Evolutionary conservation across 371 early-diverging fungal species (phyloP), one percentile per base, ranked within the genome.

Genomic region (Homolaphlyctis polyrhiza): DNA sequence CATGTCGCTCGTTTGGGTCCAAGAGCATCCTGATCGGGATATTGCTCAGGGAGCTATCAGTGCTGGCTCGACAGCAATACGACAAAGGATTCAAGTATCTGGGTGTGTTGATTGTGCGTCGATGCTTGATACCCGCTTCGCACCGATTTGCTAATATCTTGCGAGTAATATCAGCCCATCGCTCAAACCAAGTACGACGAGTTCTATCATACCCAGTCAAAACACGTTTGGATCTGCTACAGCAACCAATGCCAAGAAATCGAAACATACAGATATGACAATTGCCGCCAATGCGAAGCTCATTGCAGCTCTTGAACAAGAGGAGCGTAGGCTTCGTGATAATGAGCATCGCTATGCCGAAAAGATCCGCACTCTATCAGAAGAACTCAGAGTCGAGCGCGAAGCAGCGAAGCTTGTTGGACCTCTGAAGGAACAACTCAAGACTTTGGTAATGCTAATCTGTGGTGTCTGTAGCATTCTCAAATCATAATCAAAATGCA

Each of bases 221-320:
- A 8, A 39, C 11, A 18, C 39, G 39, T 8, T 51, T 51, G 5
- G 51, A 25, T 51, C 6, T 52, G 54, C 13, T n/a, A n/a, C 16
- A 2, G 52, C 52, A 52, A 28, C 25, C 39, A 25, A 25, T 36
- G 14, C 8, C 43, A 49, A 58, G 28, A 5, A 16, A 33, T 21
- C 36, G 32, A 54, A 51, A 27, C 55, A 35, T 34, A 51, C 54
- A 1, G 50, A 63, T 23, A 29, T 30, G 16, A 33, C 62, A 3
- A 48, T 57, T 29, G 58, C 66, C 14, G 61, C 62, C 45, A 67
- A 67, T 39, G 36, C 58, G 27, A 62, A 65, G 36, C 57, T 76
- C 36, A 63, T 76, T 30, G 25, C 48, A 5, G 74, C 71, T 21
- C 55, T 77, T 39, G 73, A 78, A 57, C 39, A 35, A 14, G 78